A percentile compares a stretch with the other conserved stretches of the same genome.
phyloP scores from a whole-genome alignment of 2,329 filamentous ascomycete species.

The Boeremia exigua region DNA sequence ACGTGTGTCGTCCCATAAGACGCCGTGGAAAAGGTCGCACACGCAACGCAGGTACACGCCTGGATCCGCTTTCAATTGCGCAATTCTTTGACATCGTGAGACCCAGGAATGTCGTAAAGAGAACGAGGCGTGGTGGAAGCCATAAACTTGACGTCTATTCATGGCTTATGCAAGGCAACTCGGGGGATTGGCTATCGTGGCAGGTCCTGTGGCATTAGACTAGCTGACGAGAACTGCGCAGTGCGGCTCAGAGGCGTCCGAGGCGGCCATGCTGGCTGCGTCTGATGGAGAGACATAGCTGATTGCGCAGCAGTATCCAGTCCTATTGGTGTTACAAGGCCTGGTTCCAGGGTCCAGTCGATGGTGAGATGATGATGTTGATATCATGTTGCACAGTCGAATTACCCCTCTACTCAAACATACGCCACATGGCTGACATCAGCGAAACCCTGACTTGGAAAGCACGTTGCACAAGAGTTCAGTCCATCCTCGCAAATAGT shows the following conservation, averaged over 20 bases:
- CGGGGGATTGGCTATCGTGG: background rate
- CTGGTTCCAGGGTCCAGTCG: background rate
- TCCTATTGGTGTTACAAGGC: background rate
- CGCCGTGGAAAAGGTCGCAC: background rate
- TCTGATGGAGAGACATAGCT: background rate
- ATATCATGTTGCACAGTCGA: background rate
- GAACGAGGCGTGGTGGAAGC: background rate
- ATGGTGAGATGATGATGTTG: background rate
- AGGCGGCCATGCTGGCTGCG: background rate
- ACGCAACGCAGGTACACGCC: slow-evolving; percentile 9
- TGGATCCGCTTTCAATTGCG: background rate
- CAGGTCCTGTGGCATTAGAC: background rate
- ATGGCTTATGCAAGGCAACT: background rate
- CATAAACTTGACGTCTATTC: background rate
- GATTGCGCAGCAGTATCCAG: background rate
- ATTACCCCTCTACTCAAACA: background rate
- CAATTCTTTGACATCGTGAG: background rate
- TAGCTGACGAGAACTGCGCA: background rate
- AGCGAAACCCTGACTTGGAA: background rate
- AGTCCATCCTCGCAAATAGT: no score
- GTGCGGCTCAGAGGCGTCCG: background rate
- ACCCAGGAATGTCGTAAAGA: background rate
- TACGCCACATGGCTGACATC: background rate
- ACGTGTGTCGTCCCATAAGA: slow-evolving; percentile 3
- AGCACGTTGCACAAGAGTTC: background rate